Base-by-base conservation (phyloP, 2,329 filamentous ascomycete species). In the Ascochyta clinopodiicola region DNA sequence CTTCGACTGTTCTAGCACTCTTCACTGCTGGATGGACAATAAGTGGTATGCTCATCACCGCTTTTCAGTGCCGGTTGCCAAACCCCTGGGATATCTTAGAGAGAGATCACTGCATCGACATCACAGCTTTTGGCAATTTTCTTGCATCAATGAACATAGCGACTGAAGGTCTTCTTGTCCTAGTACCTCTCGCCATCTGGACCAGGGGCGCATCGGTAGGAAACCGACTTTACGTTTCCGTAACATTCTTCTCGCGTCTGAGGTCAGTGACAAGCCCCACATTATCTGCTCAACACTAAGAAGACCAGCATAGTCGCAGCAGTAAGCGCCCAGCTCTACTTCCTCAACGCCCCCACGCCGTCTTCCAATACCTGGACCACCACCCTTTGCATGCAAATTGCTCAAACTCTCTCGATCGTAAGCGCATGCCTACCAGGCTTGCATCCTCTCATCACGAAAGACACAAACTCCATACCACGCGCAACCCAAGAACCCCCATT, bases 381-480 rank as follows among this genome's bases (percentile, higher is more conserved):
- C 0, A 59, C 58, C 3, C 59, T 72, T 1, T 68, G 63, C 51
- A 46, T 66, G 29, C 68, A 71, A 34, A 59, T 70, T 17, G 65
- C 68, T 21, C 70, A 72, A 36, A 67, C 69, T 6, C 62, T 72
- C 10, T 66, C 67, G 35, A 45, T 72, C 51, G 67, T 71, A 35
- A 69, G 63, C 29, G 68, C 70, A 21, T 70, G 66, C 34, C 50
- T 71, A 3, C 68, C 67, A 13, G 63, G 56, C 17, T 52, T 71
- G 22, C 12, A 65, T 6, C 52, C 52, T 1, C 52, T 55, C 4
- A 24, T 50, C 3, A 36, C 61, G 17, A 58, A 57, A 9, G 53
- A 62, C n/a, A 38, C 46, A 34, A n/a, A n/a, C 44, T 24, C 38
- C n/a, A 34, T 35, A 1, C n/a, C 19, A 35, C 13, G 19, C 25